Percentiles rank a stretch among this genome's conserved stretches.
These are phyloP conservation scores for Diplodia scrobiculata DNA, from an alignment of 2,329 filamentous ascomycete species.

Conservation along the genomic window DNA sequence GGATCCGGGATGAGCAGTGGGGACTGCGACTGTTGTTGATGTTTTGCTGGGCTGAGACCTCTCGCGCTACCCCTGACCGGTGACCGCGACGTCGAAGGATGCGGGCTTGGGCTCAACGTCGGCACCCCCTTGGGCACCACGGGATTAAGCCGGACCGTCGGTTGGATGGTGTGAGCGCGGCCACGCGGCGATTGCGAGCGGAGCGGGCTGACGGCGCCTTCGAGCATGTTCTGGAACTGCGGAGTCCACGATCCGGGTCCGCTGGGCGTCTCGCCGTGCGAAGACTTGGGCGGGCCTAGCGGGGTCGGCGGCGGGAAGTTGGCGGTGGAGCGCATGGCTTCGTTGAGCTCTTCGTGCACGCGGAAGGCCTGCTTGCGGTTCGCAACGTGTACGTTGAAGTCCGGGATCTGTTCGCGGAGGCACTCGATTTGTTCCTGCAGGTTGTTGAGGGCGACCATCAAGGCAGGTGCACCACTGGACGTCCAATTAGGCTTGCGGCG, in stretches of 20 bases:
- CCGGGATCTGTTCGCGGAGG: constrained; percentile 50
- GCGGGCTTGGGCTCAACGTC: background rate
- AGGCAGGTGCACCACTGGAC: constrained; percentile 42
- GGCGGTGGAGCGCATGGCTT: constrained; percentile 41
- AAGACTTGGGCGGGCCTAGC: background rate
- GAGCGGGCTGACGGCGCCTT: constrained; percentile 39
- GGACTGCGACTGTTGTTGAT: too few species aligned
- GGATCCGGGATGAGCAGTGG: background rate
- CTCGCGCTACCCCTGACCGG: constrained; percentile 1
- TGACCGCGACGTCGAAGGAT: constrained; percentile 1
- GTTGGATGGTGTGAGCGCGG: constrained; percentile 35
- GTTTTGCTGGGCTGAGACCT: constrained; percentile 6
- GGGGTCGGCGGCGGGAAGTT: constrained; percentile 36
- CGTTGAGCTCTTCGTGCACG: constrained; percentile 50
- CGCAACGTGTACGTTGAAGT: constrained; percentile 52
- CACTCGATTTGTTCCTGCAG: constrained; percentile 48
- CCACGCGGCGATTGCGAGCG: constrained; percentile 43
- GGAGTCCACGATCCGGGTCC: constrained; percentile 41
- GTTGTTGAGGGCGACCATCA: constrained; percentile 48
- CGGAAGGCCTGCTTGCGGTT: constrained; percentile 55
- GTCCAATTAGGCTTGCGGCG: constrained; percentile 44
- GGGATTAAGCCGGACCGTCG: constrained; percentile 10
- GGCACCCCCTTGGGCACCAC: background rate
- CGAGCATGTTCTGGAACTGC: constrained; percentile 40
- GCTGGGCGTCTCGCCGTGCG: constrained; percentile 31